Evolutionary conservation across 1,284 basidiomycete species (phyloP).

Genomic region (Ceratorhiza oryzae-sativae): DNA sequence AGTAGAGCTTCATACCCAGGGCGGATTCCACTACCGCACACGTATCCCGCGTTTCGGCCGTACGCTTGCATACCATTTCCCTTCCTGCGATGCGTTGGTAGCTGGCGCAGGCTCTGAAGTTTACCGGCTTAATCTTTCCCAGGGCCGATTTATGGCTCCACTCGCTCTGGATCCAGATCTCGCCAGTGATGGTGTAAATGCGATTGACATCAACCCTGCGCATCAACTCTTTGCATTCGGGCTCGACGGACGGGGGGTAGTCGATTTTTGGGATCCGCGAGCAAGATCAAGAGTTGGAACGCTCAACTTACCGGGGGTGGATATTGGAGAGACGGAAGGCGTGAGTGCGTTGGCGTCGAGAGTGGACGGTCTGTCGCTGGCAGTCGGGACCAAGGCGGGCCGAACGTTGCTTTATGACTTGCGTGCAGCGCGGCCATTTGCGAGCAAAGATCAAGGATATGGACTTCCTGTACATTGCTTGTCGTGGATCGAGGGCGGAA

Average conservation of each 20-base stretch:
- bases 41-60: constrained; percentile 96
- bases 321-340: constrained; percentile 49
- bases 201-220: constrained; percentile 91
- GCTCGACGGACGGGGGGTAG: constrained; percentile 77
- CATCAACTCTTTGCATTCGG: constrained; percentile 94
- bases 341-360: constrained; percentile 87
- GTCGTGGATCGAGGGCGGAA: constrained; percentile 88
- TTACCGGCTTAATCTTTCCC: constrained; percentile 93
- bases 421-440: constrained; percentile 82
- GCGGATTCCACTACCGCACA: constrained; percentile 89
- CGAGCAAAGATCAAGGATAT: constrained; percentile 96
- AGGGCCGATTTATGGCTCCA: constrained; percentile 90
- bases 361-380: constrained; percentile 89
- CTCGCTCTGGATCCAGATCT: constrained; percentile 66
- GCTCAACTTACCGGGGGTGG: constrained; percentile 74
- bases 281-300: constrained; percentile 80
- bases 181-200: constrained; percentile 77
- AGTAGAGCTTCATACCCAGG: constrained; percentile 92
- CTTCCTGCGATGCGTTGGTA: constrained; percentile 81
- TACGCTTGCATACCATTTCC: constrained; percentile 87
- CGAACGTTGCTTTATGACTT: constrained; percentile 96
- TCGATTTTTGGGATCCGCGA: constrained; percentile 97
- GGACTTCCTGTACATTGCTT: constrained; percentile 89
- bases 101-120: constrained; percentile 84
- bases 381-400: constrained; percentile 93